Conservation (phyloP, 2,329 filamentous ascomycete species). For the Lecanicillium sp. region DNA sequence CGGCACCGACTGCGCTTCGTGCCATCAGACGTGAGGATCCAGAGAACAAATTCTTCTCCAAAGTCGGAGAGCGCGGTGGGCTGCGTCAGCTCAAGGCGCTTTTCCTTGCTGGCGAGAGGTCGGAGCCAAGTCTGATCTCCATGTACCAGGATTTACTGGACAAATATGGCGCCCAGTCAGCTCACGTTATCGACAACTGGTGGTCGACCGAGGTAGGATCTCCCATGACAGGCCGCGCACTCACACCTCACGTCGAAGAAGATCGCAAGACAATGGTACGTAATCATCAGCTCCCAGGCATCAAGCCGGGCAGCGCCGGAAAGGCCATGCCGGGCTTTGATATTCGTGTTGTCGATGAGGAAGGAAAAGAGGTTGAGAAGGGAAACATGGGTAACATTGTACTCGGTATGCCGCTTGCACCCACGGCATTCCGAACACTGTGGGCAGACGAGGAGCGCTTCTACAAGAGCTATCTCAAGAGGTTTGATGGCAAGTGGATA, state of each 20-base stretch:
- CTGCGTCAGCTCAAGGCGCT: conserved; percentile 64
- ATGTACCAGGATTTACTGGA: conserved; percentile 70
- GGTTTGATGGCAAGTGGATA: conserved; percentile 75
- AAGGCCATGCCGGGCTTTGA: conserved; percentile 91
- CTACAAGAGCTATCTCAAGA: conserved; percentile 73
- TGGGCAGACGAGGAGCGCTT: conserved; percentile 84
- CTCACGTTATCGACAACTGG: conserved; percentile 52
- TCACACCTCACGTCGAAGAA: conserved; percentile 49
- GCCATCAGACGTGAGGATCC: conserved; percentile 84
- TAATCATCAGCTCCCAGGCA: conserved; percentile 35
- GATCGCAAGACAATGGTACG: conserved; percentile 37
- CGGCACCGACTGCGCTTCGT: conserved; percentile 77
- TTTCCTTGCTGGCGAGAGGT: conserved; percentile 83
- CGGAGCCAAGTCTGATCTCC: conserved; percentile 75
- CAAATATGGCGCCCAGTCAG: conserved; percentile 53
- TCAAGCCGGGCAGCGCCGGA: conserved; percentile 81
- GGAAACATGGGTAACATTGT: conserved; percentile 90
- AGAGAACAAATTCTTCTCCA: conserved; percentile 55
- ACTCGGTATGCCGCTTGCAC: conserved; percentile 70
- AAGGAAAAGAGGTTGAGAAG: conserved; percentile 59
- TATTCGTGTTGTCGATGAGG: conserved; percentile 74
- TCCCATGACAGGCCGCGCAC: conserved; percentile 47
- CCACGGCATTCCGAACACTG: conserved; percentile 76
- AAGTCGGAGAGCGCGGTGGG: conserved; percentile 58
- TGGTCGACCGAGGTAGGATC: conserved; percentile 53